phyloP scores from a whole-genome alignment of 805 yeast species.

The Candida xyloterini region DNA sequence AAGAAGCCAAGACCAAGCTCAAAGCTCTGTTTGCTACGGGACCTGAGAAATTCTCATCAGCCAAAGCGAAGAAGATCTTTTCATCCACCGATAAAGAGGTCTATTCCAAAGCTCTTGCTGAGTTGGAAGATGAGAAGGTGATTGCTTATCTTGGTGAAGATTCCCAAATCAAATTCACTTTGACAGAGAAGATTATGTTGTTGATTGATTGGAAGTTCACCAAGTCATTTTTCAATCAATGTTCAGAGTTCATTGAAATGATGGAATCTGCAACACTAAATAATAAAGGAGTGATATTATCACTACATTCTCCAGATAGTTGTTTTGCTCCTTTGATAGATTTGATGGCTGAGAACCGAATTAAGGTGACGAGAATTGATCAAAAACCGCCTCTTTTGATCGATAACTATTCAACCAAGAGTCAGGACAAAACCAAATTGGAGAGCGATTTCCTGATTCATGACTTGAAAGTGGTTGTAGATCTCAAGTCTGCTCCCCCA shows the following conservation, averaged over 20 bases:
- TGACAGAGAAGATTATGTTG: constrained; percentile 51
- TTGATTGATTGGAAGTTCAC: constrained; percentile 40
- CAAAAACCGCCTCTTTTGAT: constrained; percentile 45
- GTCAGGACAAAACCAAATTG: constrained; percentile 62
- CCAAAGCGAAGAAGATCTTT: constrained; percentile 46
- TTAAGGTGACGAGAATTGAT: constrained; percentile 53
- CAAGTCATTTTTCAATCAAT: constrained; percentile 40
- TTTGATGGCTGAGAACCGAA: constrained; percentile 40
- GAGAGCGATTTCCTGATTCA: constrained; percentile 60
- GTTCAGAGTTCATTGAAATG: constrained; percentile 44
- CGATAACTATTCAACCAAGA: constrained; percentile 71
- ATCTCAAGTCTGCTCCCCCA: constrained; percentile 36
- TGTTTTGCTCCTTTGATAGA: constrained; percentile 63
- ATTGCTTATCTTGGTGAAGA: constrained; percentile 46
- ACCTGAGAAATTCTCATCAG: constrained; percentile 44
- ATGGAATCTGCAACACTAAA: constrained; percentile 40
- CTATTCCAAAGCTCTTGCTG: constrained; percentile 48
- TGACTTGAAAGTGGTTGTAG: constrained; percentile 14
- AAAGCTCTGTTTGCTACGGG: constrained; percentile 60
- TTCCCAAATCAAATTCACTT: constrained; percentile 50
- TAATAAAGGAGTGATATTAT: constrained; percentile 52
- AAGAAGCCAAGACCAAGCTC: constrained; percentile 40
- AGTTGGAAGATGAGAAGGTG: constrained; percentile 55
- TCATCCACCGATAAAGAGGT: constrained; percentile 41
- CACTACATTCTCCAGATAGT: constrained; percentile 57